phyloP scores from a whole-genome alignment of 352 stramenopile genomes.

The Phytophthora europaea region DNA sequence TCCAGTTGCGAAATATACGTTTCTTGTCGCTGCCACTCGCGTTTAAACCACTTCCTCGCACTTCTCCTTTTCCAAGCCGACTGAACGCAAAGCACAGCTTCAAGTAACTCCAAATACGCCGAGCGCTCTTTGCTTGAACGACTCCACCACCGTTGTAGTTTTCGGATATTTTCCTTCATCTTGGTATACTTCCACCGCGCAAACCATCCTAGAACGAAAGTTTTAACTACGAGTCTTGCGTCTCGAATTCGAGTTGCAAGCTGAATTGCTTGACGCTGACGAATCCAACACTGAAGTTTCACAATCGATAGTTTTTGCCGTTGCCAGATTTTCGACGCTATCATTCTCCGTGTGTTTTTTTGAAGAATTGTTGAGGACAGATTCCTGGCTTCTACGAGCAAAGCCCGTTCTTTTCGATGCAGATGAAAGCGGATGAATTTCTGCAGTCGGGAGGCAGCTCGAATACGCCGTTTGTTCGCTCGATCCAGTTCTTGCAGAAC shows the following conservation, averaged over 20 bases:
- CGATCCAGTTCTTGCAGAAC: conserved; percentile 29
- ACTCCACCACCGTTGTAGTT: conserved; percentile 68
- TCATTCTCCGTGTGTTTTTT: conserved; percentile 52
- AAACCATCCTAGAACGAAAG: conserved; percentile 33
- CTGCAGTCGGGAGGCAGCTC: conserved; percentile 45
- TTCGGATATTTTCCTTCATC: conserved; percentile 1
- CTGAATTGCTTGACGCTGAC: conserved; percentile 26
- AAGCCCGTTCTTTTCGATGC: conserved; percentile 41
- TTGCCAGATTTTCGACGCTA: conserved; percentile 15
- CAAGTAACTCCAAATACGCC: conserved; percentile 33
- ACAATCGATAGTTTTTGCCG: conserved; percentile 20
- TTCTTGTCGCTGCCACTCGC: conserved; percentile 27
- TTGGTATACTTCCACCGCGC: conserved; percentile 28
- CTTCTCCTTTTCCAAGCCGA: conserved; percentile 45
- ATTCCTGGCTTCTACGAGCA: conserved; percentile 43
- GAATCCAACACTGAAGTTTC: conserved; percentile 55
- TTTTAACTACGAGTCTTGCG: conserved; percentile 21
- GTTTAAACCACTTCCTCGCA: conserved; percentile 24
- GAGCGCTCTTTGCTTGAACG: conserved; percentile 21
- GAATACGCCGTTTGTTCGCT: background rate
- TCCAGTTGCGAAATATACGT: conserved; percentile 41
- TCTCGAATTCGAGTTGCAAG: conserved; percentile 12
- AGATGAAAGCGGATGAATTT: conserved; percentile 52
- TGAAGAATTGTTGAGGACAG: conserved; percentile 64
- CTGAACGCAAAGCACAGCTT: conserved; percentile 63